Percentiles rank a stretch among this genome's conserved stretches.
phyloP scores from a whole-genome alignment of 2,329 filamentous ascomycete genomes.

The Sclerotinia trifoliorum region DNA sequence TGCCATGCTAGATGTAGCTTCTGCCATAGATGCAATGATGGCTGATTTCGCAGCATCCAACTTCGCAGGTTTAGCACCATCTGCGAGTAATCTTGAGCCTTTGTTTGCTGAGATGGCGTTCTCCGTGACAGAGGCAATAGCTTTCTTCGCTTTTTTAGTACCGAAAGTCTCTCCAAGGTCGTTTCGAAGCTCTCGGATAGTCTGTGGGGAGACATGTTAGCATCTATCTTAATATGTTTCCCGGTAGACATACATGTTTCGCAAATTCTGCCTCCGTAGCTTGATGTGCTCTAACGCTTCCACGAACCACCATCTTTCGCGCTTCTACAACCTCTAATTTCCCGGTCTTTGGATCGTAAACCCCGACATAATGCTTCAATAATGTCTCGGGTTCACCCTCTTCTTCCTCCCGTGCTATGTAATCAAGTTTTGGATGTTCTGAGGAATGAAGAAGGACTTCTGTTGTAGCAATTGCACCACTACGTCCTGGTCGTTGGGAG shows the following conservation, averaged over 20 bases:
- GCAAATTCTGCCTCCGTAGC: conserved; percentile 46
- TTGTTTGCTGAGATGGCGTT: conserved; percentile 59
- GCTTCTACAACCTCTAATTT: conserved; percentile 61
- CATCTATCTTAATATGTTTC: background rate
- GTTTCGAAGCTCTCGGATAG: conserved; percentile 60
- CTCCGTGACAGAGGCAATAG: conserved; percentile 63
- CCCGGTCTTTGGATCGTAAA: conserved; percentile 61
- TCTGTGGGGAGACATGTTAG: conserved; percentile 43
- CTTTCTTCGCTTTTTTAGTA: conserved; percentile 83
- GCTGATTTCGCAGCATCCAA: conserved; percentile 56
- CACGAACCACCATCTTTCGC: conserved; percentile 62
- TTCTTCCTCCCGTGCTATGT: conserved; percentile 56
- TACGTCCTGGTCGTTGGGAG: conserved; percentile 30
- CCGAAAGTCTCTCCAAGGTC: conserved; percentile 77
- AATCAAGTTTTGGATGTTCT: conserved; percentile 57
- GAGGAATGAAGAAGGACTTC: conserved; percentile 59
- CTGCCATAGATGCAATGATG: conserved; percentile 62
- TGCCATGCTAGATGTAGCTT: conserved; percentile 63
- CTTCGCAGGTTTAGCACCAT: conserved; percentile 45
- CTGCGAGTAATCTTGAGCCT: conserved; percentile 42
- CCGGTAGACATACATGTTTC: conserved; percentile 17
- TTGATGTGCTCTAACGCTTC: conserved; percentile 56
- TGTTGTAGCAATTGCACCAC: conserved; percentile 38
- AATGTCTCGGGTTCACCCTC: conserved; percentile 44
- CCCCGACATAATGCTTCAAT: conserved; percentile 62